Evolutionary conservation across 2,329 filamentous ascomycete species (phyloP).

Genomic region (Drechslerella dactyloides): DNA sequence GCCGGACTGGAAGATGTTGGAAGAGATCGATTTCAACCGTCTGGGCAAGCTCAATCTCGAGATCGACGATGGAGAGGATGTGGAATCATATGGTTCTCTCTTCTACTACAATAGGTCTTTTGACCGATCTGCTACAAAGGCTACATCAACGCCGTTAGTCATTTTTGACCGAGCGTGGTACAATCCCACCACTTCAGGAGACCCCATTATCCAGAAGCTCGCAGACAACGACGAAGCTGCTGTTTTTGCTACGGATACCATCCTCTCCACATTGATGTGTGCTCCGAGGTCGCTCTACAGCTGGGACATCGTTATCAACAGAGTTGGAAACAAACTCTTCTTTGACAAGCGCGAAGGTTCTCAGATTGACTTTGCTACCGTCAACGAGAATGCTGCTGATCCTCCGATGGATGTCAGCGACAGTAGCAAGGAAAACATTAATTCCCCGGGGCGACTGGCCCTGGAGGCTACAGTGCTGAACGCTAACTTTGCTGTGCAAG

Average conservation of each 20-base stretch:
- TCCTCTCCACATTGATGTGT: slow-evolving; percentile 99
- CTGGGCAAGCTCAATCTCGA: slow-evolving; percentile 95
- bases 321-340: slow-evolving; percentile 95
- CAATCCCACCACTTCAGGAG: slow-evolving; percentile 95
- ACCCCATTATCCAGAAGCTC: slow-evolving; percentile 95
- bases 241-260: slow-evolving; percentile 95
- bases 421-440: slow-evolving; percentile 90
- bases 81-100: slow-evolving; percentile 94
- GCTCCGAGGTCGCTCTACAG: slow-evolving; percentile 94
- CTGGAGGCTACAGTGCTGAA: slow-evolving; percentile 99
- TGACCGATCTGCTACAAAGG: slow-evolving; percentile 88
- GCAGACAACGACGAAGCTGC: slow-evolving; percentile 94
- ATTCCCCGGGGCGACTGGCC: slow-evolving; percentile 89
- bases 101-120: slow-evolving; percentile 97
- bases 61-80: slow-evolving; percentile 89
- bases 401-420: slow-evolving; percentile 90
- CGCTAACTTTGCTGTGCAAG: slow-evolving; percentile 98
- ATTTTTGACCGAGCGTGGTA: slow-evolving; percentile 93
- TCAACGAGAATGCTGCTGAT: slow-evolving; percentile 98
- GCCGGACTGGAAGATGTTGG: slow-evolving; percentile 90
- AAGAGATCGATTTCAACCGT: slow-evolving; percentile 98
- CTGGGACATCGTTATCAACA: slow-evolving; percentile 94
- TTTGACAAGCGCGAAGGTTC: slow-evolving; percentile 98
- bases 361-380: slow-evolving; percentile 93
- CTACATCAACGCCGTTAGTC: slow-evolving; percentile 82